These are phyloP conservation scores for Vitis rupestris DNA, from an alignment of 164 flowering plant genomes.

Conservation along the genomic window DNA sequence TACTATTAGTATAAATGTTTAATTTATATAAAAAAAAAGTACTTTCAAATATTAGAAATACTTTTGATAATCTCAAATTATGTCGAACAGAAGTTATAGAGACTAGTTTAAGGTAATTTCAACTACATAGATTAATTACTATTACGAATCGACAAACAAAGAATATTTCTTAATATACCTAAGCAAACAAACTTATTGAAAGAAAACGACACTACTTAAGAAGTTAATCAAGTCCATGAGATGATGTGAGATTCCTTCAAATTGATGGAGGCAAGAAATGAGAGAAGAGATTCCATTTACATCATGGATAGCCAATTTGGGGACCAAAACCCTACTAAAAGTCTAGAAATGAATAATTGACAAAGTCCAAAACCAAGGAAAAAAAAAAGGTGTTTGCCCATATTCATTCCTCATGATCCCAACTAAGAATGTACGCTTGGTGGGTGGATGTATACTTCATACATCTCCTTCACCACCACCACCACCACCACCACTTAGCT, in stretches of 20 bases:
- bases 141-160: too few species aligned
- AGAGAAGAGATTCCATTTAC: conserved; percentile 27
- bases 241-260: neutral
- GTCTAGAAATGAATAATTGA: conserved; percentile 5
- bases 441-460: conserved; percentile 6
- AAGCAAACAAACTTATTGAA: neutral
- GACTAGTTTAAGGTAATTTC: too few species aligned
- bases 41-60: too few species aligned
- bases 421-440: conserved; percentile 10
- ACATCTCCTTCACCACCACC: conserved; percentile 7
- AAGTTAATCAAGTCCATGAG: neutral
- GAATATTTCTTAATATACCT: neutral
- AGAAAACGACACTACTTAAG: neutral
- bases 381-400: neutral
- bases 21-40: too few species aligned
- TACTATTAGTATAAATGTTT: too few species aligned
- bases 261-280: conserved; percentile 1
- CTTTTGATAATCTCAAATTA: too few species aligned
- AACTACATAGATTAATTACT: too few species aligned
- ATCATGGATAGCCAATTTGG: conserved; percentile 13
- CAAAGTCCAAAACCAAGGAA: conserved; percentile 8
- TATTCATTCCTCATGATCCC: conserved; percentile 14
- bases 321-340: conserved; percentile 11
- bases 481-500: too few species aligned
- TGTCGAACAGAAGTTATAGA: too few species aligned